A percentile compares a stretch with the other conserved stretches of the same genome.
These are phyloP conservation scores for Neurospora tetraspora DNA, from an alignment of 495 filamentous ascomycete species.

Conservation along the genomic window DNA sequence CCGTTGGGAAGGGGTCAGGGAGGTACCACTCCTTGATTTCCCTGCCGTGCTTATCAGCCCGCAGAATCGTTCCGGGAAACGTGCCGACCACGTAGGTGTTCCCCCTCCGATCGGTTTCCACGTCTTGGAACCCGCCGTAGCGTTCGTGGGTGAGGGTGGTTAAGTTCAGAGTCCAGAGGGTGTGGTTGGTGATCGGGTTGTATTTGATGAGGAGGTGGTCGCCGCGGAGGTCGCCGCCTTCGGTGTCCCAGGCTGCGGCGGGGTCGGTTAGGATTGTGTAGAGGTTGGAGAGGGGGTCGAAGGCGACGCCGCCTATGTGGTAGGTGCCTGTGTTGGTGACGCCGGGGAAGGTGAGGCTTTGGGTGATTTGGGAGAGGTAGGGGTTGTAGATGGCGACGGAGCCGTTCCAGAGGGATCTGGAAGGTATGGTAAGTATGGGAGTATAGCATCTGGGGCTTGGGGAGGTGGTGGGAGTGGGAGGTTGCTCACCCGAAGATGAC, in stretches of 20 bases:
- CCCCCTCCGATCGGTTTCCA: slow-evolving; percentile 20
- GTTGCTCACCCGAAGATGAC: slow-evolving; percentile 16
- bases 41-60: slow-evolving; percentile 15
- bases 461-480: neutral
- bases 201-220: slow-evolving; percentile 21
- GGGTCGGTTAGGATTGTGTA: slow-evolving; percentile 25
- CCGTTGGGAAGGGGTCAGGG: slow-evolving; percentile 5
- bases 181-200: slow-evolving; percentile 1
- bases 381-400: slow-evolving; percentile 24
- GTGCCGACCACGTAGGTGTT: slow-evolving; percentile 28
- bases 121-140: slow-evolving; percentile 26
- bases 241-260: slow-evolving; percentile 16
- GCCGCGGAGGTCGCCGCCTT: slow-evolving; percentile 18
- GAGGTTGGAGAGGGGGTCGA: slow-evolving; percentile 20
- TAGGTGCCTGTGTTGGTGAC: slow-evolving; percentile 16
- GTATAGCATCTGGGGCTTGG: neutral
- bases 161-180: slow-evolving; percentile 22
- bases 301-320: slow-evolving; percentile 27
- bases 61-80: slow-evolving; percentile 20
- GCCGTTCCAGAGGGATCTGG: slow-evolving; percentile 14
- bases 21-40: slow-evolving; percentile 20
- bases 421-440: neutral
- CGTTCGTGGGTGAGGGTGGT: slow-evolving; percentile 11
- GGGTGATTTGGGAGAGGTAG: slow-evolving; percentile 14
- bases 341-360: slow-evolving; percentile 17